Base-by-base conservation (phyloP, 129 eudicot species). In the Centrapalus pauciflorus region DNA sequence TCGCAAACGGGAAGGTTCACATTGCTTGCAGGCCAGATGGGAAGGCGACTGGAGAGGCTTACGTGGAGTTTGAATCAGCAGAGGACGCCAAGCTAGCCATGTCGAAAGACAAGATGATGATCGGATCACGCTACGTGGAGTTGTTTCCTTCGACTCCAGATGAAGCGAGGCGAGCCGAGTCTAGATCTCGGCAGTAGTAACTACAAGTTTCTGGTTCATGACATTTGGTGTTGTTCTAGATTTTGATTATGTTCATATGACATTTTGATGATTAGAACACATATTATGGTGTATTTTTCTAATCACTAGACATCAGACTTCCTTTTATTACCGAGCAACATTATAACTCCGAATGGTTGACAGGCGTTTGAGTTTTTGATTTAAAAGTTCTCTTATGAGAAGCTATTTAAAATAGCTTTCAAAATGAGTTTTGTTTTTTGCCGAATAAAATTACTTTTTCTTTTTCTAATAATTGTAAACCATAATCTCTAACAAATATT, bases 41-140 rank as follows among this genome's bases (percentile, higher is more conserved):
- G 76, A 93, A 86, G 72, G 84, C 87, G 24, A 93, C 99, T 4
- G 96, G 99, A 19, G 99, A 93, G 77, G 99, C 99, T 0, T 93
- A 61, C 37, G 99, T 93, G 13, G 94, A 87, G 49, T 89, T 93
- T 66, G 62, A 76, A 14, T 88, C 96, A 17, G 79, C 81, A 29
- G 96, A 93, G 33, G 90, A 80, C 41, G 96, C 96, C 19, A 89
- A 80, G 80, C 81, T 69, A 40, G 99, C 95, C 1, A 93, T 93
- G 99, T 66, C 80, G 21, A 93, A 82, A 84, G 99, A 93, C 61
- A 89, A 75, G 79, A 82, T 65, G 84, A 59, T 73, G 70, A 86
- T 93, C 19, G 98, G 98, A 16, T 77, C 96, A 0, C 86, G 99
- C 3, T 89, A 93, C 33, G 85, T 93, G 40, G 99, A 93, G 75